A percentile compares a stretch with the other conserved stretches of the same genome.
Evolutionary conservation across 345 rosid genomes (phyloP).

Genomic region (Psidium friedrichsthalianum): DNA sequence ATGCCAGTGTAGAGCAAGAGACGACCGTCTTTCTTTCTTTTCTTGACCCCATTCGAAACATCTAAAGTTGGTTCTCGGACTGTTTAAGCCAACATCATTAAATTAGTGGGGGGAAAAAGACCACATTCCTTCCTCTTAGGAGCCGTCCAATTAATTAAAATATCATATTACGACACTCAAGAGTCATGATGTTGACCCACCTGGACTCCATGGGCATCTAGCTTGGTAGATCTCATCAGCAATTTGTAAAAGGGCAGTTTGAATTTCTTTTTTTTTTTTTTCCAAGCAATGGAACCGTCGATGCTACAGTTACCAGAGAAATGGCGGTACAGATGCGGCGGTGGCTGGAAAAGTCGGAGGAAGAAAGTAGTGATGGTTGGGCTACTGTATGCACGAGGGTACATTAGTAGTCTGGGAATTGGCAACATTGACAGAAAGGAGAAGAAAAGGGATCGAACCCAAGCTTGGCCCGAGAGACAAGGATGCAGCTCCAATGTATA

Average conservation of each 20-base stretch:
- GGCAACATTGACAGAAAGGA: too few species aligned
- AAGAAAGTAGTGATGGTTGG: too few species aligned
- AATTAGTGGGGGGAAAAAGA: neutral
- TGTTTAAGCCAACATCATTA: neutral
- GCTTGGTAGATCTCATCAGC: neutral
- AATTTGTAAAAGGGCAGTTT: neutral
- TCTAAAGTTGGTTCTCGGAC: neutral
- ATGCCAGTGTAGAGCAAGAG: neutral
- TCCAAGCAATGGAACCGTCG: too few species aligned
- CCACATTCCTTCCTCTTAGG: constrained; percentile 1
- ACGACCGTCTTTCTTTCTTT: neutral
- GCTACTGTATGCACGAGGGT: too few species aligned
- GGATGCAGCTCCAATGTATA: neutral
- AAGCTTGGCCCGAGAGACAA: neutral
- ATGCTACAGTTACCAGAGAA: too few species aligned
- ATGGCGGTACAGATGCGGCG: too few species aligned
- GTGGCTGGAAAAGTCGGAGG: too few species aligned
- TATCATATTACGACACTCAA: neutral
- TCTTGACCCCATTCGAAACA: neutral
- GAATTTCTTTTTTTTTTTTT: neutral
- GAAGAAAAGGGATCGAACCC: neutral
- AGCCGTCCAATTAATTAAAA: neutral
- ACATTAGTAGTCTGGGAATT: too few species aligned
- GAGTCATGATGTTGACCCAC: neutral
- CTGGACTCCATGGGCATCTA: neutral